Evolutionary conservation across 306 rosid genomes (phyloP), one percentile per base, ranked within the genome.

Genomic region (Cicer pinnatifidum): DNA sequence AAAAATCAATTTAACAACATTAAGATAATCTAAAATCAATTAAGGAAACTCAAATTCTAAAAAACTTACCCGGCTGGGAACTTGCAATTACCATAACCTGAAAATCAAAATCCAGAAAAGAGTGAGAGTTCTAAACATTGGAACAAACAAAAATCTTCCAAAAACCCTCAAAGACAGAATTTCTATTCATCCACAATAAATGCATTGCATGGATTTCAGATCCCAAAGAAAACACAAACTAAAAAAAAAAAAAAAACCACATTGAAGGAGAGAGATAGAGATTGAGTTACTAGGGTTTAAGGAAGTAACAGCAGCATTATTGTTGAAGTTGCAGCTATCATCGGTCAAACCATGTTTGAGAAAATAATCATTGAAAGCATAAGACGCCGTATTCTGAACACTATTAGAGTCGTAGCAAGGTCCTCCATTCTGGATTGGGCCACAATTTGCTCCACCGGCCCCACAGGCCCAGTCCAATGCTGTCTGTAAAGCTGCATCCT

Each of bases 381-480:
- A 94, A 15, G 97, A 94, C 40, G 97, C 99, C 79, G 77, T 88
- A 68, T 72, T 76, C 87, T 73, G 89, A 17, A 88, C 69, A 69
- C 87, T 84, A 19, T 67, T 15, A 9, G 90, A 45, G 81, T 88
- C 93, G 75, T 88, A 89, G 89, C 97, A 94, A 16, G 91, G 75
- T 1, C 93, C 99, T 37, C 92, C 93, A 1, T 43, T 75, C 85
- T 90, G 97, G 84, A 90, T 95, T 73, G 92, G 91, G 50, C 85
- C 20, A 73, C 99, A 95, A 69, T 92, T 86, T 35, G 89, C 87
- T 7, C 91, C 97, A 0, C 97, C 97, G 0, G 89, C 78, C 4
- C 97, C 93, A 68, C 99, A 95, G 3, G 92, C 97, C 99, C 99
- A 94, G 48, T 87, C 87, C 8, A 91, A 81, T 1, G 99, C 97